Conservation (phyloP, 345 rosid species). For the Salix brachista region DNA sequence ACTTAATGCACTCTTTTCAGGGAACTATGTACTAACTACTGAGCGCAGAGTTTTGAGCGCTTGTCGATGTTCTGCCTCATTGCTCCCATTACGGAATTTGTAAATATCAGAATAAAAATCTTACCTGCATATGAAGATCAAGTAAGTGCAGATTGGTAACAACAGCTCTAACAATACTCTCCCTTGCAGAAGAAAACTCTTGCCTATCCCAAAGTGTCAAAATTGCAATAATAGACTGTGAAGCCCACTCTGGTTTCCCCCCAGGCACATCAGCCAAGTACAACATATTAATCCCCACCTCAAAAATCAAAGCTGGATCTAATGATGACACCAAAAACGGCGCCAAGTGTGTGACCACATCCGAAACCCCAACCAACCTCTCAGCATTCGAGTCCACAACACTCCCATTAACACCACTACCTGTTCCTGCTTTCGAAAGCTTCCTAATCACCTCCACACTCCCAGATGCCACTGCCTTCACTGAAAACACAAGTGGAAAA, state of each 20-base stretch:
- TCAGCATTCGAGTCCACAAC: slow-evolving; percentile 71
- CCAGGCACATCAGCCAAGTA: slow-evolving; percentile 96
- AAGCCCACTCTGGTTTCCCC: slow-evolving; percentile 99
- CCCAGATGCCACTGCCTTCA: slow-evolving; percentile 89
- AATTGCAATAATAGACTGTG: slow-evolving; percentile 85
- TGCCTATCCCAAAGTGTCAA: slow-evolving; percentile 98
- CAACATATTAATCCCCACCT: slow-evolving; percentile 92
- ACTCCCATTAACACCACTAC: slow-evolving; percentile 32
- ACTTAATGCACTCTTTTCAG: neutral
- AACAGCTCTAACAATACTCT: slow-evolving; percentile 92
- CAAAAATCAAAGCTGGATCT: slow-evolving; percentile 92
- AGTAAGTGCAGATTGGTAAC: slow-evolving; percentile 90
- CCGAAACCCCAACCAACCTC: slow-evolving; percentile 80
- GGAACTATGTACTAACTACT: neutral
- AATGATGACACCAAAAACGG: slow-evolving; percentile 89
- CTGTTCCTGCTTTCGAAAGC: slow-evolving; percentile 51
- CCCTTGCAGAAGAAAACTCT: slow-evolving; percentile 97
- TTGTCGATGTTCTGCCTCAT: neutral
- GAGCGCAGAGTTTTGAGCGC: neutral
- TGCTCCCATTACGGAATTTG: neutral
- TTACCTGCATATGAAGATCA: slow-evolving; percentile 96
- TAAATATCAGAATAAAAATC: neutral
- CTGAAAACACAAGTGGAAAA: slow-evolving; percentile 78
- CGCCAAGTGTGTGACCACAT: slow-evolving; percentile 80
- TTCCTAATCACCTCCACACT: slow-evolving; percentile 65